A percentile compares a stretch with the other conserved stretches of the same genome.
phyloP scores from a whole-genome alignment of 148 eudicot genomes.

The Rhododendron simsii region DNA sequence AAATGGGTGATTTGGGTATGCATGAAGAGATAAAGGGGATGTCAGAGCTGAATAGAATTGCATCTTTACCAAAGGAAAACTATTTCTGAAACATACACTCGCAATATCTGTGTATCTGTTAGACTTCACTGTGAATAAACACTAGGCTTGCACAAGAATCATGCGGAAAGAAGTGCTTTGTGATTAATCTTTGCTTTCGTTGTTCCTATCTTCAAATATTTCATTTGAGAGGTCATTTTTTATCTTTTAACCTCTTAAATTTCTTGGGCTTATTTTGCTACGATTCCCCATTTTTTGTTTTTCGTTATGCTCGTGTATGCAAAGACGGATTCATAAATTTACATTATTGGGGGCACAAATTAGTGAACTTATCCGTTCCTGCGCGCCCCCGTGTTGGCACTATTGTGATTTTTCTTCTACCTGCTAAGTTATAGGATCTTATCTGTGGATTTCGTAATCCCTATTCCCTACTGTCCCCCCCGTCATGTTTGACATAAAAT shows the following conservation, averaged over 20 bases:
- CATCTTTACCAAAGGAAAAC: background rate
- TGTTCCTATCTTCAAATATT: background rate
- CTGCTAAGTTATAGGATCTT: too few relatives aligned
- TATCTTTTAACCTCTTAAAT: background rate
- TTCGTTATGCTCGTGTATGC: too few relatives aligned
- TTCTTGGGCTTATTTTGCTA: background rate
- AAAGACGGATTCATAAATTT: too few relatives aligned
- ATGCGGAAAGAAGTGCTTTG: background rate
- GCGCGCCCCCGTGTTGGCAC: too few relatives aligned
- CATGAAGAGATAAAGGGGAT: background rate
- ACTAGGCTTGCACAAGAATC: background rate
- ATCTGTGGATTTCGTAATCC: too few relatives aligned
- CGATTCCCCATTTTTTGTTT: background rate
- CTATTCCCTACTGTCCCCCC: too few relatives aligned
- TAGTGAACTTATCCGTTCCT: too few relatives aligned
- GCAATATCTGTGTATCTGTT: background rate
- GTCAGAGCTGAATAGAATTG: background rate
- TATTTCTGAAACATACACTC: background rate
- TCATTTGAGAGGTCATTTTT: background rate
- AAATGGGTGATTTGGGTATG: slow-evolving; percentile 4
- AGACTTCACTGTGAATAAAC: background rate
- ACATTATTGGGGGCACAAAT: too few relatives aligned
- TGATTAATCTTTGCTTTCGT: background rate
- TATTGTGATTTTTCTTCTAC: too few relatives aligned
- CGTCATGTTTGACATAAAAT: too few relatives aligned